phyloP scores from a whole-genome alignment of 495 filamentous ascomycete species.

The Peziza echinospora region DNA sequence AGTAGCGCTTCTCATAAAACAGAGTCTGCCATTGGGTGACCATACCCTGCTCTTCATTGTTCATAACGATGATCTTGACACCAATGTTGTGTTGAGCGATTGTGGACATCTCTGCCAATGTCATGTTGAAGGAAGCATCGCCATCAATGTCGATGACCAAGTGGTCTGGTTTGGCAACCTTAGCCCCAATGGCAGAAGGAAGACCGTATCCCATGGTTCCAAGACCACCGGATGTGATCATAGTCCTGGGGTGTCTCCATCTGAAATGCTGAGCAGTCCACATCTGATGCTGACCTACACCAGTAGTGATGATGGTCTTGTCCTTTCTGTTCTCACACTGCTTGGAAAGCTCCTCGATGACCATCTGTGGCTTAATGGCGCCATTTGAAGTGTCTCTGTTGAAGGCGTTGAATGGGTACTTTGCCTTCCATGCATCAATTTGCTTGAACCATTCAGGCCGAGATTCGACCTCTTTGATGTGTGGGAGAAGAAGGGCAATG shows the following conservation, averaged over 20 bases:
- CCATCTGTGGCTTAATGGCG: conserved; percentile 68
- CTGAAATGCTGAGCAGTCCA: conserved; percentile 89
- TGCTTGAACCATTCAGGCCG: conserved; percentile 72
- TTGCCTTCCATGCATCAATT: conserved; percentile 72
- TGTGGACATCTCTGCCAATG: conserved; percentile 74
- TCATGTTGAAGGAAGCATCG: conserved; percentile 95
- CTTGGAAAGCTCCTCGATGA: conserved; percentile 63
- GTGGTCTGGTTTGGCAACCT: conserved; percentile 66
- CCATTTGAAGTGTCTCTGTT: conserved; percentile 46
- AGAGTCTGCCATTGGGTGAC: conserved; percentile 90
- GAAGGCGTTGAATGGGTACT: conserved; percentile 55
- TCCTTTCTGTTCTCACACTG: conserved; percentile 53
- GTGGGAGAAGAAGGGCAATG: conserved; percentile 49
- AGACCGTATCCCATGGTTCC: conserved; percentile 94
- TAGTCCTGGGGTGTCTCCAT: conserved; percentile 65
- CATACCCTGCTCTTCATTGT: conserved; percentile 96
- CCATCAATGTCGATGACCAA: conserved; percentile 89
- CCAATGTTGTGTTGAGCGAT: conserved; percentile 81
- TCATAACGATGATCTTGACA: conserved; percentile 75
- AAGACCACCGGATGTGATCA: conserved; percentile 79
- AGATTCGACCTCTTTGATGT: conserved; percentile 36
- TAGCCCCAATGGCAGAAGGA: conserved; percentile 80
- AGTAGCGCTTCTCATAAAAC: conserved; percentile 81
- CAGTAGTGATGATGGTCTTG: conserved; percentile 65
- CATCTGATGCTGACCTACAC: conserved; percentile 95